Evolutionary conservation across 345 rosid genomes (phyloP).

Genomic region (Iberis pinnata): DNA sequence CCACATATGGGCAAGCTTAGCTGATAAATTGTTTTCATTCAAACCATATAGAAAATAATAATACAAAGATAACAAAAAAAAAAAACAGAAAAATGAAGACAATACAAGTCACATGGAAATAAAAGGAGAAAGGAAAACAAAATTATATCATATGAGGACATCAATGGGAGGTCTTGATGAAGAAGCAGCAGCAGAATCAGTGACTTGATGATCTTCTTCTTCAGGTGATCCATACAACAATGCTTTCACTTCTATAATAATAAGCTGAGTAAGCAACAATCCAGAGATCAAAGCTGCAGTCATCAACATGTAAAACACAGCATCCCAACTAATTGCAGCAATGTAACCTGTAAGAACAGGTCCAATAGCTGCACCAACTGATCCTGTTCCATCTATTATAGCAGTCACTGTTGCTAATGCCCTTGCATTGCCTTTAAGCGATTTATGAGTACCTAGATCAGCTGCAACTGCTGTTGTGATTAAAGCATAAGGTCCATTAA

Average conservation of each 20-base stretch:
- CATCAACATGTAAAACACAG: slow-evolving; percentile 89
- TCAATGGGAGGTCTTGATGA: slow-evolving; percentile 30
- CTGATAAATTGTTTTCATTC: neutral
- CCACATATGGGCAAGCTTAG: too few relatives aligned
- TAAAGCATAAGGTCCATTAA: slow-evolving; percentile 90
- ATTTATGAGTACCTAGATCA: slow-evolving; percentile 86
- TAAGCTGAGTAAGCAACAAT: slow-evolving; percentile 64
- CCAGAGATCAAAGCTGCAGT: slow-evolving; percentile 72
- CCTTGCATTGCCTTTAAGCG: slow-evolving; percentile 69
- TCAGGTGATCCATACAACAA: slow-evolving; percentile 27
- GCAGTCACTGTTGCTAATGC: slow-evolving; percentile 94
- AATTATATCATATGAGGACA: slow-evolving; percentile 13
- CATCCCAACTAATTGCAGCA: slow-evolving; percentile 69
- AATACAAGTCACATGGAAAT: slow-evolving; percentile 8
- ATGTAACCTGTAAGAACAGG: slow-evolving; percentile 82
- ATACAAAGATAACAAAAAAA: neutral
- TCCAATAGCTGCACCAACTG: slow-evolving; percentile 91
- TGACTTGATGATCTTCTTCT: slow-evolving; percentile 25
- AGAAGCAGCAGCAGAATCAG: slow-evolving; percentile 12
- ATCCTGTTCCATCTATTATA: slow-evolving; percentile 93
- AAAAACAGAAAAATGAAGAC: slow-evolving; percentile 1
- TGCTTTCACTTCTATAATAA: slow-evolving; percentile 47
- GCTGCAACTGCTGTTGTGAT: slow-evolving; percentile 96
- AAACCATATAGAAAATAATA: neutral
- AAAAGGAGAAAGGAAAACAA: neutral